phyloP scores from a whole-genome alignment of 2,329 filamentous ascomycete species.

The Penicillium sp. region DNA sequence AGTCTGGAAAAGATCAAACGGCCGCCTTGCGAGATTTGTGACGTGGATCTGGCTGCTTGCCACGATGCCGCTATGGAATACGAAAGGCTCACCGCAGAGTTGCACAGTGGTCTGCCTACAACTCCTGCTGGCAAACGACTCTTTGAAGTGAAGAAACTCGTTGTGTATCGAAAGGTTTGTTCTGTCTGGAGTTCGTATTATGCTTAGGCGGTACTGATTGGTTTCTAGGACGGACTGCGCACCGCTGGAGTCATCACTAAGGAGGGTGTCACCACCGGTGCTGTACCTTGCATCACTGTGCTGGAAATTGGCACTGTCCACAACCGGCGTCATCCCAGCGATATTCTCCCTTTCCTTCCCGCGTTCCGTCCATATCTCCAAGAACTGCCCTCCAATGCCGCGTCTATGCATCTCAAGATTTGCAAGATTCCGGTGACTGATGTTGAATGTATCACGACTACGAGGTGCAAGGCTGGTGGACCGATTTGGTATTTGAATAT shows the following conservation, averaged over 20 bases:
- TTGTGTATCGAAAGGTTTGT: conserved; percentile 72
- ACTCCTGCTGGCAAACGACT: conserved; percentile 82
- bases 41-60: conserved; percentile 74
- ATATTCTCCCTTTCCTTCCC: conserved; percentile 80
- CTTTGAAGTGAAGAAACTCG: conserved; percentile 72
- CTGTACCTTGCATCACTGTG: conserved; percentile 71
- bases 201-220: conserved; percentile 20
- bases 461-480: conserved; percentile 56
- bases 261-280: conserved; percentile 69
- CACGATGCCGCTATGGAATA: conserved; percentile 82
- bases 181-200: not conserved
- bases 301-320: conserved; percentile 73
- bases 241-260: conserved; percentile 78
- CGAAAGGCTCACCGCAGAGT: conserved; percentile 73
- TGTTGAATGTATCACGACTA: conserved; percentile 81
- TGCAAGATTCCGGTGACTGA: conserved; percentile 72
- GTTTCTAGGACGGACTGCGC: conserved; percentile 69
- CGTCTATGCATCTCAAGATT: conserved; percentile 68
- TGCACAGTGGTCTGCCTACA: conserved; percentile 74
- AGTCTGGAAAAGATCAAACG: conserved; percentile 88
- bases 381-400: conserved; percentile 65
- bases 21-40: conserved; percentile 79
- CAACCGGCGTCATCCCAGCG: conserved; percentile 73
- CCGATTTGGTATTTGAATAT: conserved; percentile 51
- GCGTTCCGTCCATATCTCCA: conserved; percentile 69